Percentiles rank a stretch among this genome's conserved stretches.
Evolutionary conservation across 495 filamentous ascomycete genomes (phyloP).

Genomic region (Podospora pseudocomata): DNA sequence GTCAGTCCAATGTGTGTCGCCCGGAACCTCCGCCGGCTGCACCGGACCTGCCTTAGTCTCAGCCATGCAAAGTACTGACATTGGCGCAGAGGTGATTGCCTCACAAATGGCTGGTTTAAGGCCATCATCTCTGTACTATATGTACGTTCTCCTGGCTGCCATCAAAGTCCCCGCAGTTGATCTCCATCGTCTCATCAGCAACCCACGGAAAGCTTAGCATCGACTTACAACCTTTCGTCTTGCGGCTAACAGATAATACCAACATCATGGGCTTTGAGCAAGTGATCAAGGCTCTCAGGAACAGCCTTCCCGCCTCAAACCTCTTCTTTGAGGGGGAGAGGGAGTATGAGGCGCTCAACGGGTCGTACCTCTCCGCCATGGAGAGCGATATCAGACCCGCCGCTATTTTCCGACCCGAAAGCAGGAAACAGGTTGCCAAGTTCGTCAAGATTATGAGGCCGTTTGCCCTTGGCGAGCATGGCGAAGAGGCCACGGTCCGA

Average conservation of each 20-base stretch:
- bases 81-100: background rate
- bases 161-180: background rate
- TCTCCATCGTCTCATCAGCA: background rate
- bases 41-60: background rate
- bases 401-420: background rate
- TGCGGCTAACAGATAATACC: background rate
- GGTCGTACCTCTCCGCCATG: background rate
- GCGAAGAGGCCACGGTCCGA: background rate
- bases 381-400: background rate
- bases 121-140: background rate
- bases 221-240: too few relatives aligned
- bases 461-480: background rate
- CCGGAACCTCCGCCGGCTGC: background rate
- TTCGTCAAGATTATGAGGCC: constrained; percentile 1
- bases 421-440: constrained; percentile 1
- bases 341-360: background rate
- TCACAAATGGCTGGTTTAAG: background rate
- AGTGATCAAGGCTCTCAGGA: background rate
- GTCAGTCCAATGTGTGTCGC: background rate
- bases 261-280: background rate
- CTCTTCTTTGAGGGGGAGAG: background rate
- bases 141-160: background rate
- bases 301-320: background rate
- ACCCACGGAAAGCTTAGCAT: background rate
- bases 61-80: background rate